Evolutionary conservation across 768 basidiomycete genomes (phyloP).

Genomic region (Cystobasidium ongulense): DNA sequence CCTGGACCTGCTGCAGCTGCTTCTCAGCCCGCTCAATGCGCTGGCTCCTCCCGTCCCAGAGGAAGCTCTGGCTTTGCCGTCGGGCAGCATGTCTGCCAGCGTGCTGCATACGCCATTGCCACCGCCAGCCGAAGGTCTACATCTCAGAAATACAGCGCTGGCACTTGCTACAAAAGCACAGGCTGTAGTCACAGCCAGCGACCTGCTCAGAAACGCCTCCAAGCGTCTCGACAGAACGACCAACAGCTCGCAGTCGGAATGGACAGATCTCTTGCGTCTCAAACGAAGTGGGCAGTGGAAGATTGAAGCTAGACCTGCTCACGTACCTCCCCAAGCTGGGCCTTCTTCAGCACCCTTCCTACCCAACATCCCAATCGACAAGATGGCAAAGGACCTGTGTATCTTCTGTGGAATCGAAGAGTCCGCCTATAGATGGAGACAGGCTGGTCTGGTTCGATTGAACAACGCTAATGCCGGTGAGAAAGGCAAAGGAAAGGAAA

Average conservation of each 20-base stretch:
- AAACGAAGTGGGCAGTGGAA: constrained; percentile 27
- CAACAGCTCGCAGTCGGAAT: constrained; percentile 4
- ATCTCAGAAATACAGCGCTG: constrained; percentile 9
- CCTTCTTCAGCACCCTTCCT: not conserved
- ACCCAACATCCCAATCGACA: constrained; percentile 8
- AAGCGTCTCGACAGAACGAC: constrained; percentile 7
- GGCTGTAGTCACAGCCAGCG: not conserved
- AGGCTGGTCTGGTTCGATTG: constrained; percentile 13
- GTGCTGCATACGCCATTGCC: not conserved
- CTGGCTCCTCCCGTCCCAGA: constrained; percentile 14
- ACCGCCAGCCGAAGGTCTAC: not conserved
- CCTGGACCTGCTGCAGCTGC: constrained; percentile 25
- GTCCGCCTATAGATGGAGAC: not conserved
- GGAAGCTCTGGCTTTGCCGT: constrained; percentile 23
- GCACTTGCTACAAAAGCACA: constrained; percentile 1
- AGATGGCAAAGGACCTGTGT: constrained; percentile 21
- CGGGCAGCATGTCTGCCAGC: not conserved
- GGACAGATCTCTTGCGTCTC: constrained; percentile 14
- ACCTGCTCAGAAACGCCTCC: constrained; percentile 8
- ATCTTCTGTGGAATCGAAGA: constrained; percentile 27
- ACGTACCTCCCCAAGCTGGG: not conserved
- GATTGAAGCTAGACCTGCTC: constrained; percentile 15
- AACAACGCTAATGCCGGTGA: not conserved
- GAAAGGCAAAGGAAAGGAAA: constrained; percentile 21
- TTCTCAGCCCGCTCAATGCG: constrained; percentile 25